These are phyloP conservation scores for Alternaria brassicae DNA, from an alignment of 2,329 filamentous ascomycete genomes.

Conservation along the genomic window DNA sequence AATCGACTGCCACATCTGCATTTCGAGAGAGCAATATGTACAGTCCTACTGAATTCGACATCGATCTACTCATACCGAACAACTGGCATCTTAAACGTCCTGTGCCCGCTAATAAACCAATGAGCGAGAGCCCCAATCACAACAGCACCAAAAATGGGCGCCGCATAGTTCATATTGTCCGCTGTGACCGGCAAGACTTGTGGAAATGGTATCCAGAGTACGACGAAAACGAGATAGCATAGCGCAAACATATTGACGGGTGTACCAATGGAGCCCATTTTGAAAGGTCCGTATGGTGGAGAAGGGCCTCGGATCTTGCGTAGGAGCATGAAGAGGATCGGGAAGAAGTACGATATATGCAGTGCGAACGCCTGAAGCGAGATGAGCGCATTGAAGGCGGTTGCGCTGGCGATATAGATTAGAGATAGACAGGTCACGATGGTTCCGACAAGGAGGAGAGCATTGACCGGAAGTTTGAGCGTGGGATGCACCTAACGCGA, in stretches of 20 bases:
- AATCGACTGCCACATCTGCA: background rate
- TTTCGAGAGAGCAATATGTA: background rate
- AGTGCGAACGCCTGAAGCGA: slow-evolving; percentile 43
- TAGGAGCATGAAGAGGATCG: slow-evolving; percentile 39
- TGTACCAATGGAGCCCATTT: slow-evolving; percentile 34
- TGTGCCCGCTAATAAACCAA: slow-evolving; percentile 30
- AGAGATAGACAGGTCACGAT: slow-evolving; percentile 44
- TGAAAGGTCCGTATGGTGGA: slow-evolving; percentile 38
- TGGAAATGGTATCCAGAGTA: slow-evolving; percentile 44
- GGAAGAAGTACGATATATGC: slow-evolving; percentile 44
- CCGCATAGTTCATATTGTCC: slow-evolving; percentile 44
- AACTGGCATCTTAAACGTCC: slow-evolving; percentile 33
- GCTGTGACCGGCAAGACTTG: slow-evolving; percentile 34
- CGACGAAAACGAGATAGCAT: slow-evolving; percentile 34
- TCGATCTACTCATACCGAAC: slow-evolving; percentile 26
- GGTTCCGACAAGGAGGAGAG: slow-evolving; percentile 31
- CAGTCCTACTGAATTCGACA: background rate
- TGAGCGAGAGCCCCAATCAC: slow-evolving; percentile 31
- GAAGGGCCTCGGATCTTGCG: slow-evolving; percentile 27
- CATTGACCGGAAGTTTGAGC: slow-evolving; percentile 35
- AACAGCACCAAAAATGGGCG: slow-evolving; percentile 37
- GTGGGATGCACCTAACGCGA: slow-evolving; percentile 33
- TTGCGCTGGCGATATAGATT: slow-evolving; percentile 41
- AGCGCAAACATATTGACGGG: slow-evolving; percentile 36
- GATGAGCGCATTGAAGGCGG: slow-evolving; percentile 48